These are phyloP conservation scores for Nitzschia inconspicua DNA, from an alignment of 108 stramenopile genomes.

Conservation along the genomic window DNA sequence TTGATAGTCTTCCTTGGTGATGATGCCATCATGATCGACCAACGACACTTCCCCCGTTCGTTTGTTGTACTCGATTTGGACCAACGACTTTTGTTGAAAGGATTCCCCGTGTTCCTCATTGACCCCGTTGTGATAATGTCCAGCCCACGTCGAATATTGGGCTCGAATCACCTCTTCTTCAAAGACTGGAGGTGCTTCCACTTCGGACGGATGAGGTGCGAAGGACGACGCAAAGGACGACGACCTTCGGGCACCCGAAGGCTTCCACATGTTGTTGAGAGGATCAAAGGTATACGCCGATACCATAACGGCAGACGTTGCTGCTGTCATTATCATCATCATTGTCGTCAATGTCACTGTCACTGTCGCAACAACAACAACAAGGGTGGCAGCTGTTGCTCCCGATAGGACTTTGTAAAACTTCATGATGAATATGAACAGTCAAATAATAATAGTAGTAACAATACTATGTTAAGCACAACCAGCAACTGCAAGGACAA, in stretches of 20 bases:
- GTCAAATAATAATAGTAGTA: too few relatives aligned
- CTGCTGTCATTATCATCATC: neutral
- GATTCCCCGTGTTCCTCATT: neutral
- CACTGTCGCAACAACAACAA: too few relatives aligned
- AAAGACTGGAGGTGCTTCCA: neutral
- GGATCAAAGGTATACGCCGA: constrained; percentile 9
- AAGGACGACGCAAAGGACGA: neutral
- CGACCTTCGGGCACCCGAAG: neutral
- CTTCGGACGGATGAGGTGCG: neutral
- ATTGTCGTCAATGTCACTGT: neutral
- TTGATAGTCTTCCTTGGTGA: constrained; percentile 4
- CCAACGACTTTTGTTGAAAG: neutral
- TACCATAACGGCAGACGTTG: neutral
- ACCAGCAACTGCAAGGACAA: too few relatives aligned
- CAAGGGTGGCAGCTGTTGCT: too few relatives aligned
- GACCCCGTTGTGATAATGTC: neutral
- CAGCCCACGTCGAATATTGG: neutral
- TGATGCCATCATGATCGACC: neutral
- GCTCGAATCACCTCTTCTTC: constrained; percentile 1
- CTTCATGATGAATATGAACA: too few relatives aligned
- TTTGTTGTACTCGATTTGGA: constrained; percentile 7
- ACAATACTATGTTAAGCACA: too few relatives aligned
- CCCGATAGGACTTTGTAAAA: too few relatives aligned
- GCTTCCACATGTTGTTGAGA: constrained; percentile 11
- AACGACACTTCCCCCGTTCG: constrained; percentile 8